Base-by-base conservation (phyloP, 2,329 filamentous ascomycete genomes). In the Nannizziopsis arthrosporioides region DNA sequence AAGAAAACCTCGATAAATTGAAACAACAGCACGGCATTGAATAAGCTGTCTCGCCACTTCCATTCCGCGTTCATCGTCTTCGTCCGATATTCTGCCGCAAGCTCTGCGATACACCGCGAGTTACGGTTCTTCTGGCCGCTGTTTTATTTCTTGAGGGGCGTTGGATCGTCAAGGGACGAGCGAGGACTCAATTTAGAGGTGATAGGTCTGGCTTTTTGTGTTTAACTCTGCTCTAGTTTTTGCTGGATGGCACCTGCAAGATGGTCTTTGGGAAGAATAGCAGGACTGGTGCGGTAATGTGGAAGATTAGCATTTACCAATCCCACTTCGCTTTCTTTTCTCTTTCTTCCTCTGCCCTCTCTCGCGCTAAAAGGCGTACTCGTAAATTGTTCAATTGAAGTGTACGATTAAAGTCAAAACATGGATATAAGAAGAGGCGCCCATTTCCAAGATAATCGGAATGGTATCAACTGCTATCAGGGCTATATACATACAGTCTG, bases 21-120 rank as follows among this genome's bases (percentile, higher is more conserved):
- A 98, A 98, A 76, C 81, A 84, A 66, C 86, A 96, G 71, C 88
- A 98, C 71, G 90, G 89, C 67, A 95, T 96, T 77, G 90, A 95
- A 82, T 98, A 87, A 90, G 19, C 7, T n/a, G 9, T 10, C 15
- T 5, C n/a, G 35, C 22, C 4, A 15, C 31, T 18, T 46, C 34
- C 35, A 10, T 14, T 15, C 9, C 14, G 4, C 12, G 27, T 39
- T 40, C 15, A 19, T n/a, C 15, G 7, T 7, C 7, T 27, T 27
- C 22, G n/a, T 27, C 22, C 22, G 22, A 27, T 4, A 4, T 27
- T 3, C 22, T 27, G 7, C 22, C 22, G 7, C 7, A 4, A 27
- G 22, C 22, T 27, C 7, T 27, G 22, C 22, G 7, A 27, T 27
- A 27, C 22, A 27, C 22, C 22, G 22, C 3, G 22, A 27, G 7